Base-by-base conservation (phyloP, 352 stramenopile genomes). In the Phytopythium sindhum region DNA sequence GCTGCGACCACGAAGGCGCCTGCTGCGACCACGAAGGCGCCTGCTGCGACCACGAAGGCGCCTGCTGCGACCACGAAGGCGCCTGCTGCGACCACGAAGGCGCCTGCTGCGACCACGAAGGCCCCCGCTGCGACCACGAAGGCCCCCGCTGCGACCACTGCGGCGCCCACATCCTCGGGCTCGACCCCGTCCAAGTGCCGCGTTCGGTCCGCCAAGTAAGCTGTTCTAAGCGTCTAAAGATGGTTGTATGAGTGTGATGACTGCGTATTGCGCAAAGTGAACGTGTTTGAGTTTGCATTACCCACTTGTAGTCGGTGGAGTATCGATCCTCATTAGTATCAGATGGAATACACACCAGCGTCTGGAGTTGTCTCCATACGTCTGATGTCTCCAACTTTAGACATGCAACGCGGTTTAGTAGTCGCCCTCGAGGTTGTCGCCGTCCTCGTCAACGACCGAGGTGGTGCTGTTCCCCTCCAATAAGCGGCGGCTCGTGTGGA, bases 381-480 rank as follows among this genome's bases (percentile, higher is more conserved):
- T n/a, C n/a, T n/a, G n/a, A n/a, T n/a, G n/a, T n/a, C n/a, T n/a
- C 6, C 3, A 39, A 11, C 33, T 39, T 10, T 39, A 10, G 33
- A 10, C 33, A 39, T 39, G 7, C 33, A 39, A 15, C 10, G 14
- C 14, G 33, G 8, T 35, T 8, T 39, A 15, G 10, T 39, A 39
- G 33, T 39, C 33, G 33, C 5, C 7, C 14, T 39, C 10, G 7
- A 39, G 6, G 10, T 39, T 11, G 33, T 70, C 41, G 19, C 70
- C 23, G n/a, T 31, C 42, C 26, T 64, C 55, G 12, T 73, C 39
- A n/a, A 70, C 47, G 42, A 3, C 77, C 55, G 58, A 76, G 61
- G 12, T 71, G 55, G 45, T 11, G 63, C 21, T 79, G 63, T 23
- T 79, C 47, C 1, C 33, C 60, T 19, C 51, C 51, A 42, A 69